These are phyloP conservation scores for Phytophthora idaei DNA, from an alignment of 352 stramenopile species.

Conservation along the genomic window DNA sequence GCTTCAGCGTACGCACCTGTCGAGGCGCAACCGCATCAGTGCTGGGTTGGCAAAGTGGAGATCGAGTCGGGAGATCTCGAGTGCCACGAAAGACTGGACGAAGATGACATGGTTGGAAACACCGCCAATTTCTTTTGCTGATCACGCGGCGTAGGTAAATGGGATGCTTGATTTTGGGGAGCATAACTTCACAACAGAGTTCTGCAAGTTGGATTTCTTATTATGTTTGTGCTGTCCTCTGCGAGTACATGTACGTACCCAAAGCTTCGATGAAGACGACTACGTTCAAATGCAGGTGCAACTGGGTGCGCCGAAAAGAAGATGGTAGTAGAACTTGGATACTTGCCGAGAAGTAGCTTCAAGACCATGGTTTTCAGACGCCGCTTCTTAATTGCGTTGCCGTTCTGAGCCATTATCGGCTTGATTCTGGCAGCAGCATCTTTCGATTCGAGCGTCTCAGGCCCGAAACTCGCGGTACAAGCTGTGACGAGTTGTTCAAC, in stretches of 20 bases:
- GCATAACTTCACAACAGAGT: background rate
- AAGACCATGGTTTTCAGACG: background rate
- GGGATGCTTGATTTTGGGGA: background rate
- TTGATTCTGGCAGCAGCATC: background rate
- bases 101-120: background rate
- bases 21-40: background rate
- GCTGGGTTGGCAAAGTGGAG: conserved; percentile 10
- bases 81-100: conserved; percentile 15
- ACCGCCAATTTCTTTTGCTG: conserved; percentile 28
- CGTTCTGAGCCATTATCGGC: too few species aligned
- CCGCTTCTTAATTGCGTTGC: background rate
- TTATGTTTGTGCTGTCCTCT: background rate
- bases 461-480: background rate
- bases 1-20: background rate
- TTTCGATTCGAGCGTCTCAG: background rate
- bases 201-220: background rate
- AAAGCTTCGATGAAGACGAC: too few species aligned
- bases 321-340: too few species aligned
- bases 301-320: too few species aligned
- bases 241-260: too few species aligned
- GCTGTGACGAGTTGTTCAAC: background rate
- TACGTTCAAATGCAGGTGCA: too few species aligned
- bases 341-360: too few species aligned
- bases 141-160: background rate
- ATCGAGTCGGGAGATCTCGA: conserved; percentile 10